Evolutionary conservation across 495 filamentous ascomycete genomes (phyloP), one percentile per base, ranked within the genome.

Genomic region (Mycothermus thermophilus): DNA sequence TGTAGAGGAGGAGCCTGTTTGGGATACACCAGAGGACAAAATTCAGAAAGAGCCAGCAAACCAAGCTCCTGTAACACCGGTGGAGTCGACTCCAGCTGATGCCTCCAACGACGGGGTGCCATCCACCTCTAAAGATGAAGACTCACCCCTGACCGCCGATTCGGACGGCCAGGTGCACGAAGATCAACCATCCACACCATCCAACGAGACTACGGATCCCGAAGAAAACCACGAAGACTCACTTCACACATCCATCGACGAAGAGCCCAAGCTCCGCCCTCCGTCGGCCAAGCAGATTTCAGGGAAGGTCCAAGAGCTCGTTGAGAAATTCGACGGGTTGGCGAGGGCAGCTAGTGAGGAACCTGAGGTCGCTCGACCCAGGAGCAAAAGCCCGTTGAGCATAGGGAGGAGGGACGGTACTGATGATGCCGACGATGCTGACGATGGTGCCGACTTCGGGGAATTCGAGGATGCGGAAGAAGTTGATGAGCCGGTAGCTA

Each of bases 391-490:
- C 20, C 43, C 22, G 25, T 29, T 17, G 11, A 40, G 6, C 19
- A 13, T 24, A 16, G 23, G 25, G 21, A 38, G 29, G 38, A 32
- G 19, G 15, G 44, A 35, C 8, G 40, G 31, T 4, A 46, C 38
- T 8, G 55, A 46, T 8, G 54, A 60, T 1, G 56, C 52, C n/a
- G 44, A 35, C 8, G 40, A 32, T 4, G 46, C 38, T 8, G 55
- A 44, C 7, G 55, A 60, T 1, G 56, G 50, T 21, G 58, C 44
- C n/a, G 64, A 66, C 18, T 67, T 67, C 42, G 66, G 63, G 4
- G 64, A 74, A 30, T 72, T 74, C 42, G 66, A 67, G 28, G 68
- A 71, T 41, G 54, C 49, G 14, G 53, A 60, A 31, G 48, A 58
- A 17, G 49, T 37, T n/a, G 47, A 48, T 13, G 43, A 37, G 19